Conservation (phyloP, 78 protist genomes). For the Polysphondylium violaceum region DNA sequence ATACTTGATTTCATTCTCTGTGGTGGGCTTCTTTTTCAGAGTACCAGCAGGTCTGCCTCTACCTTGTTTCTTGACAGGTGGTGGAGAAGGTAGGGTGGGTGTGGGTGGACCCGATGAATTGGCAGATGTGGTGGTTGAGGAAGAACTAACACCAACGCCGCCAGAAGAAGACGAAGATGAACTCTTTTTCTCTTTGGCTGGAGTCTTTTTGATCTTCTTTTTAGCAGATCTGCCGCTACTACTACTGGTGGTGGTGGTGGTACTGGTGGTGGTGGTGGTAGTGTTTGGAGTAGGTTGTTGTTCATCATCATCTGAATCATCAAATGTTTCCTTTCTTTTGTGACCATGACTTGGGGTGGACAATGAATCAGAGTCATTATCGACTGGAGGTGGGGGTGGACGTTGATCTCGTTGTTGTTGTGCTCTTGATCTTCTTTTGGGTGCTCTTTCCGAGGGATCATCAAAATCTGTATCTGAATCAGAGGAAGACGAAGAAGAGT, state of each 20-base stretch:
- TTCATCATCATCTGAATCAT: slow-evolving; percentile 23
- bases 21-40: slow-evolving; percentile 37
- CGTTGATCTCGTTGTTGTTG: not conserved
- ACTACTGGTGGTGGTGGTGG: not conserved
- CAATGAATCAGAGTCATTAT: not conserved
- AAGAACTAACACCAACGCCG: no score
- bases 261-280: not conserved
- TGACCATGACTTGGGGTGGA: not conserved
- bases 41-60: slow-evolving; percentile 80
- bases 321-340: not conserved
- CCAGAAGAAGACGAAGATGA: slow-evolving; percentile 1
- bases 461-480: slow-evolving; percentile 9
- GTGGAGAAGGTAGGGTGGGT: slow-evolving; percentile 16
- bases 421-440: not conserved
- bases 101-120: not conserved
- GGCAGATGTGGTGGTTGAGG: slow-evolving; percentile 3
- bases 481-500: not conserved
- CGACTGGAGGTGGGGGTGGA: not conserved
- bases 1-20: slow-evolving; percentile 50
- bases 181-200: not conserved
- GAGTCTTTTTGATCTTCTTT: no score
- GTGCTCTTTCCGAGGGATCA: slow-evolving; percentile 1
- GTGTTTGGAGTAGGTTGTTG: not conserved
- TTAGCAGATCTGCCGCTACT: not conserved
- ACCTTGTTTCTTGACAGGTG: slow-evolving; percentile 26